Evolutionary conservation across 768 basidiomycete genomes (phyloP), one percentile per base, ranked within the genome.

Genomic region (Suillus discolor): DNA sequence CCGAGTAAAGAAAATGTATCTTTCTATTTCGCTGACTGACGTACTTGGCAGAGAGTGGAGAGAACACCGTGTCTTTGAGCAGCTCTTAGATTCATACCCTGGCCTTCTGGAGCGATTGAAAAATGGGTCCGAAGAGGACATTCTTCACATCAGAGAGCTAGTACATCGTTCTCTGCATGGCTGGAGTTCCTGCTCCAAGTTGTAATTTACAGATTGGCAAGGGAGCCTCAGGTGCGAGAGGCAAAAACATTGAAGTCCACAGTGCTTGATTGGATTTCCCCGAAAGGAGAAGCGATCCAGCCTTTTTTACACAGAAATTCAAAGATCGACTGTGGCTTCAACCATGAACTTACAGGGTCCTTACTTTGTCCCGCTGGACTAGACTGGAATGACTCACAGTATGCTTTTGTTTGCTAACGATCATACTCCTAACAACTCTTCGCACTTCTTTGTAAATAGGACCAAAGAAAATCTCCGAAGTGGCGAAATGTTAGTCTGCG

Each of bases 391-490:
- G 20, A 45, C 20, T 8, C 44, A 20, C 44, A 45, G 44, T 45
- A 45, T 2, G 44, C 11, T 45, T 45, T n/a, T 1, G 18, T 45
- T 45, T 20, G 18, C 1, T 45, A 8, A 20, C 44, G n/a, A 20
- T n/a, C n/a, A n/a, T n/a, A n/a, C n/a, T 45, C 20, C 4, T 45
- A 6, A 45, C 11, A n/a, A 7, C 34, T 36, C 1, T 45, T 20
- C 11, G n/a, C n/a, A 11, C n/a, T n/a, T n/a, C 20, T 12, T 47
- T n/a, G 1, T 47, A n/a, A 47, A 39, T 3, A 66, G 66, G 45
- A 61, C 53, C 45, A 66, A 67, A 41, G 51, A 65, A 34, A 65
- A 69, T n/a, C 62, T 64, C 1, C 8, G 36, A 15, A 66, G 47
- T 47, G 54, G 66, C 39, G 68, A 20, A 62, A 1, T 45, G 7